Percentiles rank a stretch among this genome's conserved stretches.
Evolutionary conservation across 106 monocot genomes (phyloP).

Genomic region (Allium fistulosum): DNA sequence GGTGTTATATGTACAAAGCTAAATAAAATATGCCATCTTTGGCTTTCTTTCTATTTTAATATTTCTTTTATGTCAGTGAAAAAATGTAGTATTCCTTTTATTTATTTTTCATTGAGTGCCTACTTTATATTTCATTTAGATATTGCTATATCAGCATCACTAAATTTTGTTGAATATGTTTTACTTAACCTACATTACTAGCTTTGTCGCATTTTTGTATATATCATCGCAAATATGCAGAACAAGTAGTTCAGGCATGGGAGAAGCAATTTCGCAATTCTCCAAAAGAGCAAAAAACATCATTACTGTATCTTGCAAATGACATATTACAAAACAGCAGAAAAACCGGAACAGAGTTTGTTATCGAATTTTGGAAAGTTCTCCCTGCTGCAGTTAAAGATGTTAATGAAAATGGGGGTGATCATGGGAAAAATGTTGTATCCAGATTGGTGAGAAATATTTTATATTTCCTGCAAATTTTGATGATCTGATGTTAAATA

Average conservation of each 20-base stretch:
- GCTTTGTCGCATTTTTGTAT: conserved; percentile 99
- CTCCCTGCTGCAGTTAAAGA: conserved; percentile 90
- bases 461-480: background rate
- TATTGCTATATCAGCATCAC: background rate
- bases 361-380: conserved; percentile 96
- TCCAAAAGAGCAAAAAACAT: conserved; percentile 66
- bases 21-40: too few species aligned
- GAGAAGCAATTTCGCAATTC: conserved; percentile 76
- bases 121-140: background rate
- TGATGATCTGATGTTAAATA: background rate
- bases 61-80: background rate
- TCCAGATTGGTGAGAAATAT: conserved; percentile 60
- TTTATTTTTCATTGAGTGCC: background rate
- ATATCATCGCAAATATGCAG: conserved; percentile 89
- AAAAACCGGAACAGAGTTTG: conserved; percentile 89
- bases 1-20: background rate
- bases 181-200: conserved; percentile 41
- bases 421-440: conserved; percentile 72
- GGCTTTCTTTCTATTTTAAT: background rate
- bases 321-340: conserved; percentile 94
- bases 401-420: conserved; percentile 72
- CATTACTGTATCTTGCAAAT: conserved; percentile 89
- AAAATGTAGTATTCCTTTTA: background rate
- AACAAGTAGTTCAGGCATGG: conserved; percentile 96
- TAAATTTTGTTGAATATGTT: background rate